Base-by-base conservation (phyloP, 257 asterid species). In the Solanum etuberosum region DNA sequence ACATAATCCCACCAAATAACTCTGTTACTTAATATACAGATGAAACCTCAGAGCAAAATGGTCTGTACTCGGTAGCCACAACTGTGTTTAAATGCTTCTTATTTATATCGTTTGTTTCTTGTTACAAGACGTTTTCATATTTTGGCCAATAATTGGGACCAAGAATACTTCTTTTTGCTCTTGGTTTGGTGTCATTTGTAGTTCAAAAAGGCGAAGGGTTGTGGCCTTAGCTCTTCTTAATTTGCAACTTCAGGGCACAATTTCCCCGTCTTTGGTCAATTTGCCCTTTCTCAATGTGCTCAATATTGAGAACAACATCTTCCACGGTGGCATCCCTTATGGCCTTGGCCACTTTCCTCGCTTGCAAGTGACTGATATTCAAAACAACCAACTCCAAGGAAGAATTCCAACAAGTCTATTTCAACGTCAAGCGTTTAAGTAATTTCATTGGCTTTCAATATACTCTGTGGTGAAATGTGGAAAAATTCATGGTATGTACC, bases 141-240 rank as follows among this genome's bases (percentile, higher is more conserved):
- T 18, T 84, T 90, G 70, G 42, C 71, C 8, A 61, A 51, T 14
- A 91, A 88, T 86, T 90, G 89, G 89, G 89, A 86, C 85, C 25
- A 57, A 27, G 21, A 54, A 21, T 40, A 29, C 88, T 31, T 84
- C 87, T 5, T 68, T 90, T n/a, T 90, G 89, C 61, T 57, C n/a
- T 84, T 90, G 90, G 89, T 54, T 86, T 25, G 93, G 93, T 32
- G 87, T 89, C 48, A 82, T 78, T 46, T 89, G 88, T 43, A 43
- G 78, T 72, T 23, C 61, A 3, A 48, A 23, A 4, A 77, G 73
- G 25, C 59, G 87, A 37, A 88, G 89, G n/a, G 90, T 89, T 57
- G 25, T 27, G 18, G 35, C 90, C 78, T 76, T 91, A 37, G 87
- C 71, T 57, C 86, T 91, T 43, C 51, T 16, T 43, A 43, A 13